phyloP scores from a whole-genome alignment of 768 basidiomycete genomes.

The Suillus lakei region DNA sequence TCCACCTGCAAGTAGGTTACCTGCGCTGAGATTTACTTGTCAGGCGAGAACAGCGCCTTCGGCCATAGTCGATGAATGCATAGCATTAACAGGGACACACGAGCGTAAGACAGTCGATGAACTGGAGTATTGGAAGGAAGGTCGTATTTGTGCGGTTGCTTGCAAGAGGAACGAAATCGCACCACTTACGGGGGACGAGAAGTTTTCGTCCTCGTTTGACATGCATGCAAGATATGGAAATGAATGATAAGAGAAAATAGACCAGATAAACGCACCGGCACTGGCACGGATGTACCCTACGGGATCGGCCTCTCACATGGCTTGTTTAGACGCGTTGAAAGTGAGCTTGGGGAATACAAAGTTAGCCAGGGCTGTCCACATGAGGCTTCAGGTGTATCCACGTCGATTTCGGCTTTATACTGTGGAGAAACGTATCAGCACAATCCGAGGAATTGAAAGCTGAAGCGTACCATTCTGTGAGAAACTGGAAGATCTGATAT shows the following conservation, averaged over 20 bases:
- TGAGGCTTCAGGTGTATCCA: slow-evolving; percentile 90
- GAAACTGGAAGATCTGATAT: slow-evolving; percentile 83
- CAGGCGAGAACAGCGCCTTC: too few species aligned
- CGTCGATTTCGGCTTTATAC: slow-evolving; percentile 92
- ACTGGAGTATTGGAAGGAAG: slow-evolving; percentile 78
- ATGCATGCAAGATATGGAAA: slow-evolving; percentile 3
- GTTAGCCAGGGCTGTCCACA: slow-evolving; percentile 68
- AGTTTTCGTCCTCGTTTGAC: slow-evolving; percentile 82
- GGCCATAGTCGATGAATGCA: neutral
- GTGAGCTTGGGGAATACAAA: slow-evolving; percentile 89
- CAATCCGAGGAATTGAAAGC: neutral
- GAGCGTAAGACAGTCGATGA: slow-evolving; percentile 78
- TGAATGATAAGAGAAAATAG: neutral
- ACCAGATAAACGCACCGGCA: slow-evolving; percentile 55
- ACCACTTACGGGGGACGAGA: slow-evolving; percentile 75
- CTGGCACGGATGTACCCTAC: slow-evolving; percentile 80
- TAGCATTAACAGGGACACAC: slow-evolving; percentile 41
- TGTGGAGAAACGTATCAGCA: slow-evolving; percentile 36
- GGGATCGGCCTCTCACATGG: slow-evolving; percentile 82
- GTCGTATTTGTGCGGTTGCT: slow-evolving; percentile 81
- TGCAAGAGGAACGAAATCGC: slow-evolving; percentile 83
- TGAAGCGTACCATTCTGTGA: slow-evolving; percentile 78
- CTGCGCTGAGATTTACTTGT: too few species aligned
- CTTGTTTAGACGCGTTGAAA: slow-evolving; percentile 69
- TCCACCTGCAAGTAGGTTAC: too few species aligned